Evolutionary conservation across 2,329 filamentous ascomycete genomes (phyloP), one percentile per base, ranked within the genome.

Genomic region (Rutstroemia sp.): DNA sequence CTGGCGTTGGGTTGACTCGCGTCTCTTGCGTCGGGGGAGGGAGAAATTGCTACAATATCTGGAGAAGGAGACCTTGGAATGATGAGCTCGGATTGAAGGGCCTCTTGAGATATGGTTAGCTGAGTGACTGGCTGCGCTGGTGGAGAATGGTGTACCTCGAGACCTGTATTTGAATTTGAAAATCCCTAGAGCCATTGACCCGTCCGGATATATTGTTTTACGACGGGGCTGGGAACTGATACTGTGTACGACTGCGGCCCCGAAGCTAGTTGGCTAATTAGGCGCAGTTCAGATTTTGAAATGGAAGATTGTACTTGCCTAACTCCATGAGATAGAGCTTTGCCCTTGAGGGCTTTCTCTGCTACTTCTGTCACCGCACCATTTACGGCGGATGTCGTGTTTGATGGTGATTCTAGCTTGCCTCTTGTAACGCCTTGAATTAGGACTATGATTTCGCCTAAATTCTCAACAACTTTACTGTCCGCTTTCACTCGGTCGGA

Each of bases 61-160:
- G 61, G 62, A 12, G 63, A 61, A 40, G 62, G 58, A 12, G 59
- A 57, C 3, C 60, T 59, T 17, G 62, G 61, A 16, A 65, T 64
- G n/a, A 38, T 34, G 16, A 65, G 36, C 36, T 64, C 61, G 38
- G 58, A 42, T 51, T 61, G 48, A 4, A 65, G 57, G 10, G 54
- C 60, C 34, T 60, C 60, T 65, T 21, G 4, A 44, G 9, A 8
- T 8, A 51, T 14, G 30, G 27, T 46, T 44, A 14, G 27, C 50
- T 34, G 5, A 2, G 25, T 16, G n/a, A 30, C 17, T 25, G 10
- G 14, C n/a, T 16, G 5, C 3, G 7, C 25, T 10, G 17, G 30
- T 2, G 12, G 38, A 17, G 7, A 6, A 10, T 12, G 10, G 39
- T 12, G 8, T 19, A 61, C 58, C 57, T 55, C 23, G 17, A 34